A percentile compares a stretch with the other conserved stretches of the same genome.
Conservation (phyloP, 805 yeast genomes). For the Hanseniaspora valbyensis region DNA sequence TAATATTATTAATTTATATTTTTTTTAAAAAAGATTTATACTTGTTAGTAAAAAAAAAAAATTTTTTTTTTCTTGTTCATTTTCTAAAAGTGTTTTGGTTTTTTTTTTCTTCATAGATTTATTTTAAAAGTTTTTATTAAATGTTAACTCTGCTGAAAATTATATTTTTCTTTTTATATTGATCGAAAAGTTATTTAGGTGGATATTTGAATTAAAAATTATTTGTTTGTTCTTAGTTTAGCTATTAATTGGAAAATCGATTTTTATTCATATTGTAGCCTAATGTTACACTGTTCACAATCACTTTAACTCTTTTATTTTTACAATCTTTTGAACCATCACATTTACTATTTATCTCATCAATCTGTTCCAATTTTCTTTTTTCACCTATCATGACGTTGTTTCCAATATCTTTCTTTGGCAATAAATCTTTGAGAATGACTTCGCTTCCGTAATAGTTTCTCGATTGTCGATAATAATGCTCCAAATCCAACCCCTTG, state of each 20-base stretch:
- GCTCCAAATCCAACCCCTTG: neutral
- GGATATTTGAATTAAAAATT: too few relatives aligned
- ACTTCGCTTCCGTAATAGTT: neutral
- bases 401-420: neutral
- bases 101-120: too few relatives aligned
- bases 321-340: too few relatives aligned
- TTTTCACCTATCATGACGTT: neutral
- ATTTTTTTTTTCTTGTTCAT: neutral
- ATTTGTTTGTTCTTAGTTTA: too few relatives aligned
- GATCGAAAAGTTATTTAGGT: too few relatives aligned
- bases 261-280: neutral
- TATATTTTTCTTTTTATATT: too few relatives aligned
- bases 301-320: neutral
- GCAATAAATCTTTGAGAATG: neutral
- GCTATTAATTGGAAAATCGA: neutral
- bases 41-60: constrained; percentile 15
- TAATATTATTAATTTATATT: constrained; percentile 11
- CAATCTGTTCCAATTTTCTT: neutral
- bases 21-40: neutral
- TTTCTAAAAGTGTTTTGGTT: too few relatives aligned
- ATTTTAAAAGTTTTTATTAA: too few relatives aligned
- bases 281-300: neutral
- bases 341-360: too few relatives aligned
- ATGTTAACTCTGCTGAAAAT: too few relatives aligned
- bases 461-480: too few relatives aligned